These are phyloP conservation scores for Cladophialophora yegresii DNA, from an alignment of 2,329 filamentous ascomycete species.

Conservation along the genomic window DNA sequence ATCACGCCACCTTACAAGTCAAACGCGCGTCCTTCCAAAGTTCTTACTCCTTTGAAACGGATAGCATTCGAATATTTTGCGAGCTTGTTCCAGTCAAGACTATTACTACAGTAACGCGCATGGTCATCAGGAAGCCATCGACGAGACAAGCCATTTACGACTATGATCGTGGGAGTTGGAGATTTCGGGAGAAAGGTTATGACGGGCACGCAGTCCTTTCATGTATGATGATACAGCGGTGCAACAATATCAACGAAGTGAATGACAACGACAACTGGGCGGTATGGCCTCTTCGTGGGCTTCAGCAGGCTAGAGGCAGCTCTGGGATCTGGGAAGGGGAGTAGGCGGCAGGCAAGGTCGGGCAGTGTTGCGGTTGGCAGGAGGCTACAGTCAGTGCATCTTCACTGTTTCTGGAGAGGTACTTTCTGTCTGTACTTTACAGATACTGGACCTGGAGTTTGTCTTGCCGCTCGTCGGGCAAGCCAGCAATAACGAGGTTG, in stretches of 20 bases:
- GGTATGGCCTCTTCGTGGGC: neutral
- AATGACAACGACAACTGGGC: conserved; percentile 4
- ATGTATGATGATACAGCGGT: conserved; percentile 10
- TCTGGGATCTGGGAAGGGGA: neutral
- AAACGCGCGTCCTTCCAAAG: neutral
- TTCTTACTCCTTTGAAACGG: neutral
- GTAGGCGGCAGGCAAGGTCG: neutral
- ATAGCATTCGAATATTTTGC: neutral
- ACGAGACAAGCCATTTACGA: conserved; percentile 3
- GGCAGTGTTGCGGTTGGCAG: neutral
- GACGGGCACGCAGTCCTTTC: neutral
- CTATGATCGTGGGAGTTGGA: neutral
- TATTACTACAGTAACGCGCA: neutral
- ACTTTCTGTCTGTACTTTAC: conserved; percentile 14
- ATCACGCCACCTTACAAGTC: neutral
- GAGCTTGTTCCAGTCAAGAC: conserved; percentile 31
- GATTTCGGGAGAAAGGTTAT: neutral
- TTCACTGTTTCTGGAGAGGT: conserved; percentile 4
- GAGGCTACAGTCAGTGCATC: conserved; percentile 16
- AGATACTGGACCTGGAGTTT: neutral
- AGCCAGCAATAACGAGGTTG: no score
- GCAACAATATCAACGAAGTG: conserved; percentile 4
- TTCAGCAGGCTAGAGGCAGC: conserved; percentile 3
- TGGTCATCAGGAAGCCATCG: neutral
- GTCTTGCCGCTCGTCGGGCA: no score